These are phyloP conservation scores for Nadsonia starkeyi-henricii DNA, from an alignment of 1,139 yeast genomes.

Conservation along the genomic window DNA sequence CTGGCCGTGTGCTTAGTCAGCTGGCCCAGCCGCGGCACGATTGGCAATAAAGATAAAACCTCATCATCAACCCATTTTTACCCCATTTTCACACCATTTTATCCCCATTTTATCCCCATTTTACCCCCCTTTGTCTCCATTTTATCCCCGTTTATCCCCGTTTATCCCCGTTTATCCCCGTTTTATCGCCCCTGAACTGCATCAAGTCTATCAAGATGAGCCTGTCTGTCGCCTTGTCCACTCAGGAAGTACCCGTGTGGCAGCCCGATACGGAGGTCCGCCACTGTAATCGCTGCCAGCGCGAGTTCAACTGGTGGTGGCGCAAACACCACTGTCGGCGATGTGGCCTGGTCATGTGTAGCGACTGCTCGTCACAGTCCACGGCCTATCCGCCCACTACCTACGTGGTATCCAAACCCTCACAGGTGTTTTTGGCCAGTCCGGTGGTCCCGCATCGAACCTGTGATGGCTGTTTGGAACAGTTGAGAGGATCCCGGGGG, in stretches of 20 bases:
- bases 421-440: conserved; percentile 33
- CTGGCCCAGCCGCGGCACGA: too few relatives aligned
- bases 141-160: too few relatives aligned
- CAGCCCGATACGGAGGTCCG: conserved; percentile 54
- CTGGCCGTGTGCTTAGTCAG: too few relatives aligned
- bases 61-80: too few relatives aligned
- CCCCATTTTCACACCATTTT: too few relatives aligned
- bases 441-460: conserved; percentile 47
- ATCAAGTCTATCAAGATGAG: too few relatives aligned
- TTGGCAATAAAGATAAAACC: too few relatives aligned
- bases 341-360: conserved; percentile 71
- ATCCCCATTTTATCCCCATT: too few relatives aligned
- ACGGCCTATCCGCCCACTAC: conserved; percentile 35
- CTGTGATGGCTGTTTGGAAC: conserved; percentile 58
- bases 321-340: conserved; percentile 87
- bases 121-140: too few relatives aligned
- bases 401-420: conserved; percentile 35
- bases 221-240: too few relatives aligned
- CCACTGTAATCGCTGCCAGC: conserved; percentile 50
- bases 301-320: conserved; percentile 46
- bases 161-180: too few relatives aligned
- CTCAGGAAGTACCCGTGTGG: conserved; percentile 40
- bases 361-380: conserved; percentile 40
- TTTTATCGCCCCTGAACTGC: too few relatives aligned
- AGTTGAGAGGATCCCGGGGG: conserved; percentile 24